Conservation (phyloP, 139 green algal genomes). For the Desmodesmus armatus region DNA sequence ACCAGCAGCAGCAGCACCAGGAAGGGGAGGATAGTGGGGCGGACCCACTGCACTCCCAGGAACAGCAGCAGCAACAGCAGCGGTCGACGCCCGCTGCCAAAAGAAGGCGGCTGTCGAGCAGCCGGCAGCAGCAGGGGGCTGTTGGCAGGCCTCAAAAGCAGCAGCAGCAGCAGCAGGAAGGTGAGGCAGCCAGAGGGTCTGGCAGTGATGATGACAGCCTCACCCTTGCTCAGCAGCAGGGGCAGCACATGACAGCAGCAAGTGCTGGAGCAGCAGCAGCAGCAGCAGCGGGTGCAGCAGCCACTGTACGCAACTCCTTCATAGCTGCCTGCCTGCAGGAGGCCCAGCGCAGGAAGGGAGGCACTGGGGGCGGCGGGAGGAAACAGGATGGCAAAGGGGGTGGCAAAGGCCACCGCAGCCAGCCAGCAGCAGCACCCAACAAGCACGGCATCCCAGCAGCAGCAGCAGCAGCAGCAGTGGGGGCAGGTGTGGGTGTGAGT, state of each 20-base stretch:
- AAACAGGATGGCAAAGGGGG: background rate
- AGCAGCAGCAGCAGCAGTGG: slow-evolving; percentile 9
- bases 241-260: background rate
- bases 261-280: background rate
- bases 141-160: background rate
- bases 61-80: background rate
- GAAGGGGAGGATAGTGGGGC: no score
- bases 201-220: no score
- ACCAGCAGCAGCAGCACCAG: no score
- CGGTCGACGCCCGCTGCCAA: background rate
- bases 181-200: background rate
- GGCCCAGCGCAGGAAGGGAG: background rate
- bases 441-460: background rate
- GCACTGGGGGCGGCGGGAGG: background rate
- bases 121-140: background rate
- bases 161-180: background rate
- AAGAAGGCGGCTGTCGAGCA: background rate
- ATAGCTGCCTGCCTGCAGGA: background rate
- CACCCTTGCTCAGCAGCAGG: background rate
- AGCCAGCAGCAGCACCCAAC: background rate
- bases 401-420: background rate
- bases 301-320: background rate
- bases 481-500: background rate
- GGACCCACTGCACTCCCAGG: no score
- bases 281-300: background rate